phyloP scores from a whole-genome alignment of 1,284 basidiomycete species.

The Sporisorium graminicola region DNA sequence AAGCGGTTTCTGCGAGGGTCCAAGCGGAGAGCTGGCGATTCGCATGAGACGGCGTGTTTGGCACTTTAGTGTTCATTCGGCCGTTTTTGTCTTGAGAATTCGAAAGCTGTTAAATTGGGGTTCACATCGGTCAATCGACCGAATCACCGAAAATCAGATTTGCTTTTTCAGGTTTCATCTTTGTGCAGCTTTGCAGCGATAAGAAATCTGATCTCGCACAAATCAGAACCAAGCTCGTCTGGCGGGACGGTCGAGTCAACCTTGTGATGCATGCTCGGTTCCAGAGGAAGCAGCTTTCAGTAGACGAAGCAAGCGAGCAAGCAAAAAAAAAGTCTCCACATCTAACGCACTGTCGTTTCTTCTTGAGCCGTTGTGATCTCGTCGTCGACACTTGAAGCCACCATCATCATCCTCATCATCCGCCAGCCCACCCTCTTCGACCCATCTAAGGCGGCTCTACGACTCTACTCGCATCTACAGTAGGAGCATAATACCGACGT shows the following conservation, averaged over 20 bases:
- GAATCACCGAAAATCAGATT: not conserved
- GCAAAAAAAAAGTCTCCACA: slow-evolving; percentile 9
- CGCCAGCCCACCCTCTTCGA: not conserved
- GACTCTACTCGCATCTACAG: not conserved
- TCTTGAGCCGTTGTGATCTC: not conserved
- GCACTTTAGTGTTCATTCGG: not conserved
- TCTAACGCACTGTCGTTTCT: not conserved
- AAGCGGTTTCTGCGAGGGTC: not conserved
- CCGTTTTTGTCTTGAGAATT: not conserved
- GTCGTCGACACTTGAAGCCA: not conserved
- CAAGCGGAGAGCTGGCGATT: not conserved
- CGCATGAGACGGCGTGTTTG: not conserved
- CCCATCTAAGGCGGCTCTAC: not conserved
- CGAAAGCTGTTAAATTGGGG: not conserved
- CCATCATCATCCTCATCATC: slow-evolving; percentile 11
- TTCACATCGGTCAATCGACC: slow-evolving; percentile 1
- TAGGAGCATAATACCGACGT: not conserved
- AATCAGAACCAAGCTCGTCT: not conserved
- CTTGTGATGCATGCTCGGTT: not conserved
- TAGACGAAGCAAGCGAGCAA: not conserved
- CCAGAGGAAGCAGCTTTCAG: not conserved
- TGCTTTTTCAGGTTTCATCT: too few relatives aligned
- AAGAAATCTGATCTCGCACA: slow-evolving; percentile 6
- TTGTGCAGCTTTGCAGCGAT: slow-evolving; percentile 3
- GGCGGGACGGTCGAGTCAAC: slow-evolving; percentile 3